A percentile compares a stretch with the other conserved stretches of the same genome.
Evolutionary conservation across 2,329 filamentous ascomycete genomes (phyloP).

Genomic region (Myriosclerotinia duriaeana): DNA sequence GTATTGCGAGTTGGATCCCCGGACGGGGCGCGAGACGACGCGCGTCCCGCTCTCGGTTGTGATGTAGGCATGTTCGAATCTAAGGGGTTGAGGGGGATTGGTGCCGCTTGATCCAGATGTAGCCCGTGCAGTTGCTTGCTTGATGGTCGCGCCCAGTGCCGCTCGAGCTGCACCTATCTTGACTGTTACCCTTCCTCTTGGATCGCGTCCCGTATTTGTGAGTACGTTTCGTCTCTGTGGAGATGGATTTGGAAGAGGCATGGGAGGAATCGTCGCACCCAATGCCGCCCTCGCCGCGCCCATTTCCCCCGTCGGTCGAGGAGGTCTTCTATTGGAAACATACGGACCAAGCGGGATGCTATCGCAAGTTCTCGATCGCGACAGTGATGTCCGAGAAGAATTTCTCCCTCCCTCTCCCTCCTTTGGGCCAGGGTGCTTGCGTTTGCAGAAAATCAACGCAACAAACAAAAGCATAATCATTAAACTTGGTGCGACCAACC

Average conservation of each 20-base stretch:
- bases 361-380: neutral
- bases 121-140: neutral
- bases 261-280: slow-evolving; percentile 2
- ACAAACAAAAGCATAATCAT: neutral
- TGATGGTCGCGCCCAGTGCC: neutral
- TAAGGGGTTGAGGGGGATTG: neutral
- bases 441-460: neutral
- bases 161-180: slow-evolving; percentile 1
- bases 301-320: slow-evolving; percentile 5
- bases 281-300: neutral
- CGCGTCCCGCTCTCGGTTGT: neutral
- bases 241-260: neutral
- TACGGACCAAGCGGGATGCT: no score
- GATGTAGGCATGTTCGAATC: neutral
- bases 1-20: neutral
- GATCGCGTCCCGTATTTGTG: no score
- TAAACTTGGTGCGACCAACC: neutral
- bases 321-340: neutral
- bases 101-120: neutral
- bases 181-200: neutral
- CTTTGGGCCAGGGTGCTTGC: accelerated
- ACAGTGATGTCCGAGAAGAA: neutral
- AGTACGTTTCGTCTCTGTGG: no score
- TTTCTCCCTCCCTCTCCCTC: no score
- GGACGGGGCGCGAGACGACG: neutral